A percentile compares a stretch with the other conserved stretches of the same genome.
These are phyloP conservation scores for Schwanniomyces pseudopolymorphus DNA, from an alignment of 805 yeast species.

Conservation along the genomic window DNA sequence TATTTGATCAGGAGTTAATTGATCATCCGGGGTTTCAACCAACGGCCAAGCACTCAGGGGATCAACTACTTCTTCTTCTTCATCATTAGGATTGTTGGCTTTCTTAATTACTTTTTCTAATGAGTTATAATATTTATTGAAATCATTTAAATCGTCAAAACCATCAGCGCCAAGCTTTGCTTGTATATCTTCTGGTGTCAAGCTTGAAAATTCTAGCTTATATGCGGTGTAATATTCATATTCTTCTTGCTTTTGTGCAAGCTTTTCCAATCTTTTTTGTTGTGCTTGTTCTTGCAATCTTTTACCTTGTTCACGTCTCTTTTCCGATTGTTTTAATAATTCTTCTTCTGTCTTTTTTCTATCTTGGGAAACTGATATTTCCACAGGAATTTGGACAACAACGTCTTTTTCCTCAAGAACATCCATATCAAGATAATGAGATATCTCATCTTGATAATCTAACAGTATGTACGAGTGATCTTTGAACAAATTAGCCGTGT, in stretches of 20 bases:
- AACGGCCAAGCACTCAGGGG: constrained; percentile 68
- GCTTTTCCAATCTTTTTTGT: constrained; percentile 74
- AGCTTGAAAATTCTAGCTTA: constrained; percentile 47
- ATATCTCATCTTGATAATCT: constrained; percentile 66
- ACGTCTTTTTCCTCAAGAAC: constrained; percentile 67
- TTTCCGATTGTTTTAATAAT: constrained; percentile 69
- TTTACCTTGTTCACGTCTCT: constrained; percentile 80
- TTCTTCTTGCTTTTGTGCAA: constrained; percentile 79
- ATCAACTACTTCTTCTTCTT: constrained; percentile 29
- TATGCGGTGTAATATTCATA: constrained; percentile 65
- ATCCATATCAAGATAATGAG: constrained; percentile 56
- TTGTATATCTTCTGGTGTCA: constrained; percentile 54
- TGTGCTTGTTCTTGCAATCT: constrained; percentile 92
- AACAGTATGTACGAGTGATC: constrained; percentile 77
- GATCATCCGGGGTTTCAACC: constrained; percentile 80
- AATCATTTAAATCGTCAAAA: constrained; percentile 71
- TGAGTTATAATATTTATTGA: constrained; percentile 61
- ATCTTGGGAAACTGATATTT: constrained; percentile 58
- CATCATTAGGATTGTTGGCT: constrained; percentile 60
- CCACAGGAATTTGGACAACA: constrained; percentile 76
- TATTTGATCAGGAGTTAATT: constrained; percentile 73
- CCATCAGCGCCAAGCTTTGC: constrained; percentile 67
- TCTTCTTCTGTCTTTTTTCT: constrained; percentile 85
- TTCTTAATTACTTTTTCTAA: constrained; percentile 69
- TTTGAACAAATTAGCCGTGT: constrained; percentile 65